Evolutionary conservation across 1,284 basidiomycete species (phyloP), one percentile per base, ranked within the genome.

Genomic region (Papiliotrema fonsecae): DNA sequence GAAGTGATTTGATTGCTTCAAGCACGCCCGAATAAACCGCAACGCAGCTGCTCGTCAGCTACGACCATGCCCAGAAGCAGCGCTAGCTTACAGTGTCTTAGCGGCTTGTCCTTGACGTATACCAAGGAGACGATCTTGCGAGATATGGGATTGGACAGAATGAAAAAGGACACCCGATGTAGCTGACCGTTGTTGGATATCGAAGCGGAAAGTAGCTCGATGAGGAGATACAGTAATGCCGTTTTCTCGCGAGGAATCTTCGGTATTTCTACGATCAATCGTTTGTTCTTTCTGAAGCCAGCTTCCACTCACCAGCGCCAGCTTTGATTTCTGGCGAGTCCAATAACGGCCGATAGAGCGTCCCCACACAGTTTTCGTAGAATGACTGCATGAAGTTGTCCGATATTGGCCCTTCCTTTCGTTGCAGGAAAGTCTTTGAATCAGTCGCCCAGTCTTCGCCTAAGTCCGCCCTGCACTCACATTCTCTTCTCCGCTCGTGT

Each of bases 301-400:
- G 18, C n/a, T 18, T 18, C 2, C 7, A 67, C 79, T 46, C 58
- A 84, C 86, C 82, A 59, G 78, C 78, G 48, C 78, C 72, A 49
- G 79, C 79, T 65, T 78, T 81, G 77, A 83, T 85, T 54, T 91
- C 86, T 4, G 88, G 83, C 19, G 97, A 75, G 47, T 88, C 82
- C 13, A 74, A 51, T 35, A 97, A 76, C 1, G 96, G 93, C 61
- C 81, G 82, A 74, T 92, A 87, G 41, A 99, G 77, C 16, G 78
- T 78, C 18, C 79, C 75, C 48, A 87, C 78, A 64, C 86, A 90
- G 39, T 81, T 77, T 34, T 81, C 78, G 77, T 97, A 98, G 71
- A 97, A 92, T 73, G 88, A 89, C 28, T 91, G 86, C 61, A 93
- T 77, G 76, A 94, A 98, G 51, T 82, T 82, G 68, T 96, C 88